phyloP scores from a whole-genome alignment of 768 basidiomycete genomes.

The Trametes punicea region DNA sequence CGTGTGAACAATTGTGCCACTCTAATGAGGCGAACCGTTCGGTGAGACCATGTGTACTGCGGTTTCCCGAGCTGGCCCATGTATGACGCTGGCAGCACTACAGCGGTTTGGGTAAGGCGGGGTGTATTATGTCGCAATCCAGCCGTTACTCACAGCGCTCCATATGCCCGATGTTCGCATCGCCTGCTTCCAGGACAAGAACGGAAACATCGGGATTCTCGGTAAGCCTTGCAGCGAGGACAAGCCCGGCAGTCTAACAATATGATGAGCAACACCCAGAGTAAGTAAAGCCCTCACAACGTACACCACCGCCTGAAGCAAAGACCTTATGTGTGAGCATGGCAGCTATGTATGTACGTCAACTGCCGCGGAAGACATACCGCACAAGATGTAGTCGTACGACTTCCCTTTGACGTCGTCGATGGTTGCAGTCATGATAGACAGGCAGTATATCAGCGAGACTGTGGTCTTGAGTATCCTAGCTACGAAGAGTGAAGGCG shows the following conservation, averaged over 20 bases:
- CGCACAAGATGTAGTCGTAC: constrained; percentile 21
- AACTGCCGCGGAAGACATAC: neutral
- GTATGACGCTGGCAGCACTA: neutral
- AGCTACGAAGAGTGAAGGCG: too few relatives aligned
- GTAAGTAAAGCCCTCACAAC: neutral
- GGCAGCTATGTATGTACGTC: too few relatives aligned
- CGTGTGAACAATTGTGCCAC: neutral
- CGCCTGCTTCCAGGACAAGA: constrained; percentile 34
- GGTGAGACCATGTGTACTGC: neutral
- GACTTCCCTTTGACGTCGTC: constrained; percentile 15
- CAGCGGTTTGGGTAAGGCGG: neutral
- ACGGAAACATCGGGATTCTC: constrained; percentile 35
- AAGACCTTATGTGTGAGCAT: too few relatives aligned
- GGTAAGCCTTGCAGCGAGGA: constrained; percentile 37
- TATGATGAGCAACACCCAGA: neutral
- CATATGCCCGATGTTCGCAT: constrained; percentile 11
- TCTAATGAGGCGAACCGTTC: neutral
- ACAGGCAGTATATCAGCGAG: neutral
- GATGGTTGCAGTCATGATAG: constrained; percentile 16
- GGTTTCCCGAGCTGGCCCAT: neutral
- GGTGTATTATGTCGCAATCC: too few relatives aligned
- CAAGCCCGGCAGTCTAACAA: constrained; percentile 33
- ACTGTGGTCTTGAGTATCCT: too few relatives aligned
- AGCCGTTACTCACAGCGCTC: constrained; percentile 6
- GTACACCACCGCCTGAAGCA: neutral